Conservation (phyloP, 2,329 filamentous ascomycete species). For the Paecilomyces fulvus region DNA sequence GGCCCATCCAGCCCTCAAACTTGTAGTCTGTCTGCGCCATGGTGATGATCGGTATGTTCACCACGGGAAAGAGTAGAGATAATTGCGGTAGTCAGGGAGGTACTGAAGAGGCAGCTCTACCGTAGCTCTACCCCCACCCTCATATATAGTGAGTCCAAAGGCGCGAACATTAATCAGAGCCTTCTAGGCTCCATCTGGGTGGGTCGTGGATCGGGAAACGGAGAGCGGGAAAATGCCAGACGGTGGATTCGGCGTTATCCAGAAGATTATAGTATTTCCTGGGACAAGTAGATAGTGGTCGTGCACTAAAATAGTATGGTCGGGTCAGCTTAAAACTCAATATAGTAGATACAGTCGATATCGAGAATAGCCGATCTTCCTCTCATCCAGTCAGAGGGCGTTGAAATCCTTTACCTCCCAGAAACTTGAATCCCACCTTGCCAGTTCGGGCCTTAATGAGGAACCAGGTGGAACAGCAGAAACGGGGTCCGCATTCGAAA, state of each 20-base stretch:
- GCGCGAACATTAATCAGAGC: neutral
- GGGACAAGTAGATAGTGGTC: too few relatives aligned
- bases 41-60: neutral
- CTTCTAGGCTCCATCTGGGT: neutral
- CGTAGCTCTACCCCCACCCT: neutral
- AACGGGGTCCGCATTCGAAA: neutral
- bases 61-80: neutral
- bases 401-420: neutral
- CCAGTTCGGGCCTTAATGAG: neutral
- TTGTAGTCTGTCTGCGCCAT: slow-evolving; percentile 33
- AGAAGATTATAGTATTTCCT: neutral
- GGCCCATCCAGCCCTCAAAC: slow-evolving; percentile 52
- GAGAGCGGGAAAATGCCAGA: neutral
- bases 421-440: neutral
- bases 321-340: too few relatives aligned
- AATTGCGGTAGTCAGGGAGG: neutral
- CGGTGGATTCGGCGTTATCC: neutral
- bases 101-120: neutral
- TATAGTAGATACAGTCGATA: neutral
- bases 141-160: neutral
- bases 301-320: too few relatives aligned
- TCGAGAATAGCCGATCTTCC: too few relatives aligned
- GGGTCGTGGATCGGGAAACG: neutral
- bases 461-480: neutral
- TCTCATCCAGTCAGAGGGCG: too few relatives aligned